Percentiles rank a stretch among this genome's conserved stretches.
phyloP scores from a whole-genome alignment of 2,329 filamentous ascomycete genomes.

The Pseudopyricularia cyperi region DNA sequence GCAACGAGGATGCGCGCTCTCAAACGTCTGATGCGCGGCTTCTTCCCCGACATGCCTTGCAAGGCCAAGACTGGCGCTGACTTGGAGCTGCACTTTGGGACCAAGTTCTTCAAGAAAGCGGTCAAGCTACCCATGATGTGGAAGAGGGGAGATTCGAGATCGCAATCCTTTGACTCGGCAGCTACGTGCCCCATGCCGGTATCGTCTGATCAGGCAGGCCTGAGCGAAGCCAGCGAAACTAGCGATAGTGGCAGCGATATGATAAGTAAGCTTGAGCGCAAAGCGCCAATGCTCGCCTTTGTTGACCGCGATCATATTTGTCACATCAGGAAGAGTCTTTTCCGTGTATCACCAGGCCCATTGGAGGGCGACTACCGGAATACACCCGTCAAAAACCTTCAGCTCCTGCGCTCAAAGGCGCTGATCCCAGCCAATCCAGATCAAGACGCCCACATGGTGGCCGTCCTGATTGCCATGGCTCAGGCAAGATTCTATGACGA shows the following conservation, averaged over 20 bases:
- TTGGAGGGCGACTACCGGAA: constrained; percentile 22
- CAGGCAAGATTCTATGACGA: constrained; percentile 37
- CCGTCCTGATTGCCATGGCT: constrained; percentile 41
- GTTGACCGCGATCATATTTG: constrained; percentile 33
- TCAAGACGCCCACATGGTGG: constrained; percentile 38
- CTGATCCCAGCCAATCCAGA: constrained; percentile 33
- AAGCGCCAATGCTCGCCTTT: constrained; percentile 28
- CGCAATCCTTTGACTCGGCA: constrained; percentile 20
- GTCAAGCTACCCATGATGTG: constrained; percentile 38
- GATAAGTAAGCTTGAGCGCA: background rate
- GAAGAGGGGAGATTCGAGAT: constrained; percentile 21
- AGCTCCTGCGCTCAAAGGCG: constrained; percentile 30
- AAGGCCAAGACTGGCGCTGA: constrained; percentile 21
- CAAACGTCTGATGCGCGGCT: constrained; percentile 26
- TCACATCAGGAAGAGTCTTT: constrained; percentile 31
- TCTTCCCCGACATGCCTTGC: constrained; percentile 24
- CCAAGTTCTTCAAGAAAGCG: constrained; percentile 27
- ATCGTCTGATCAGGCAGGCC: constrained; percentile 7
- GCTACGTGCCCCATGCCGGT: constrained; percentile 19
- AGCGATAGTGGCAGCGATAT: constrained; percentile 5
- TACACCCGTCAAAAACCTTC: constrained; percentile 32
- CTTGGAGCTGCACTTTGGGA: constrained; percentile 37
- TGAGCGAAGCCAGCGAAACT: constrained; percentile 7
- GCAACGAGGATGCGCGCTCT: constrained; percentile 25
- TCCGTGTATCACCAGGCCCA: constrained; percentile 29